Evolutionary conservation across 441 rosid species (phyloP).

Genomic region (Populus tomentosa): DNA sequence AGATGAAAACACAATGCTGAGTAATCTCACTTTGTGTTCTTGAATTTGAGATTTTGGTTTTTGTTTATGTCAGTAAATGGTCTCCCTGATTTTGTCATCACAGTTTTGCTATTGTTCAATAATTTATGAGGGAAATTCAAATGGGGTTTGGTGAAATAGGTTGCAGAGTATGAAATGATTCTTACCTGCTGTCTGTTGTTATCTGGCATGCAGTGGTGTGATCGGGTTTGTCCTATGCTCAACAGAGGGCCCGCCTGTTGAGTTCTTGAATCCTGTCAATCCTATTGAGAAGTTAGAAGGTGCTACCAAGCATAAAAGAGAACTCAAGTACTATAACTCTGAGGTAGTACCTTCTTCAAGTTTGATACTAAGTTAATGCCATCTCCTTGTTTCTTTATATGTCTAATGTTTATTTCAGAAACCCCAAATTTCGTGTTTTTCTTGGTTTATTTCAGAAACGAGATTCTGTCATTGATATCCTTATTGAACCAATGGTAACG

Average conservation of each 20-base stretch:
- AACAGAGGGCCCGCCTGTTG: too few relatives aligned
- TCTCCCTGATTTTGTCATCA: not conserved
- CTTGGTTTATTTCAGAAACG: not conserved
- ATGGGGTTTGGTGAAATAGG: not conserved
- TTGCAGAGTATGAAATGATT: too few relatives aligned
- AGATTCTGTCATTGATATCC: not conserved
- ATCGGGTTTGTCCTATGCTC: constrained; percentile 68
- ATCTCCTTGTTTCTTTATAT: not conserved
- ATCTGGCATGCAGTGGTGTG: constrained; percentile 53
- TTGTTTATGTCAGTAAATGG: not conserved
- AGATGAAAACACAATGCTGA: not conserved
- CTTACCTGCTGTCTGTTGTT: not conserved
- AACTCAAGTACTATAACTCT: constrained; percentile 39
- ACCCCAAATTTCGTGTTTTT: not conserved
- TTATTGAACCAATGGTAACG: not conserved
- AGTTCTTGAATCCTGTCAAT: too few relatives aligned
- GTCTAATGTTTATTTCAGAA: not conserved
- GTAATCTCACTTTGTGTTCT: not conserved
- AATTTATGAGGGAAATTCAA: not conserved
- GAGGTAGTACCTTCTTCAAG: constrained; percentile 40
- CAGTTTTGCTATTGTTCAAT: not conserved
- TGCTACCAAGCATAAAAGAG: too few relatives aligned
- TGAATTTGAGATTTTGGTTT: not conserved
- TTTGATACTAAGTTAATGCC: not conserved
- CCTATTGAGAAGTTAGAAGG: too few relatives aligned